These are phyloP conservation scores for Xylaria scruposa DNA, from an alignment of 495 filamentous ascomycete genomes.

Conservation along the genomic window DNA sequence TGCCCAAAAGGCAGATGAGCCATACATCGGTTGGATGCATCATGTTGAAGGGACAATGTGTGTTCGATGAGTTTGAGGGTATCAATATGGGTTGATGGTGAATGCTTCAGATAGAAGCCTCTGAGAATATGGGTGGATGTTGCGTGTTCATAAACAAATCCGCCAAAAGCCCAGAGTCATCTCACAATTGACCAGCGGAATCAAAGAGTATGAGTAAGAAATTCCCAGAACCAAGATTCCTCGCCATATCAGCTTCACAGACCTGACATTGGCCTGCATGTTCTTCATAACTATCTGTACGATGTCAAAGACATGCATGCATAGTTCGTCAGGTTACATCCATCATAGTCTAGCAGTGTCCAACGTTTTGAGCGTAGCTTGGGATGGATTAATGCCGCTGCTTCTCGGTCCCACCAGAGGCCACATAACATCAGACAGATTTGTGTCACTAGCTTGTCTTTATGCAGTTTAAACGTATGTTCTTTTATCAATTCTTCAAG, in stretches of 20 bases:
- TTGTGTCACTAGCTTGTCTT: neutral
- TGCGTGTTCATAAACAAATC: neutral
- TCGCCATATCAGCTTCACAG: neutral
- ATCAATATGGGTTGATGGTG: neutral
- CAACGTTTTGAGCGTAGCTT: neutral
- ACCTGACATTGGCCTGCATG: neutral
- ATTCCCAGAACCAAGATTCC: neutral
- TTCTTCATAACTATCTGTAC: too few relatives aligned
- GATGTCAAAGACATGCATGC: neutral
- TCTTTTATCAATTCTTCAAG: neutral
- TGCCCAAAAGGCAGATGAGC: neutral
- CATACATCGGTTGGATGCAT: conserved; percentile 2
- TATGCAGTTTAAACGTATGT: neutral
- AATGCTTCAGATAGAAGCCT: neutral
- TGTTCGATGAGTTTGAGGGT: neutral
- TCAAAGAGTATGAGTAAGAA: conserved; percentile 4
- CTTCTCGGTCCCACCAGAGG: neutral
- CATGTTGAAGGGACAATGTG: neutral
- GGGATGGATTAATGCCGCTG: neutral
- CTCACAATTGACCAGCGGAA: neutral
- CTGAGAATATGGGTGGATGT: neutral
- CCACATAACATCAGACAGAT: neutral
- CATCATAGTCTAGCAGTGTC: neutral
- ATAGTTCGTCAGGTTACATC: neutral
- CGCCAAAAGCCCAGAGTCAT: too few relatives aligned